These are phyloP conservation scores for Aspergillus avenaceus DNA, from an alignment of 495 filamentous ascomycete genomes.

Conservation along the genomic window DNA sequence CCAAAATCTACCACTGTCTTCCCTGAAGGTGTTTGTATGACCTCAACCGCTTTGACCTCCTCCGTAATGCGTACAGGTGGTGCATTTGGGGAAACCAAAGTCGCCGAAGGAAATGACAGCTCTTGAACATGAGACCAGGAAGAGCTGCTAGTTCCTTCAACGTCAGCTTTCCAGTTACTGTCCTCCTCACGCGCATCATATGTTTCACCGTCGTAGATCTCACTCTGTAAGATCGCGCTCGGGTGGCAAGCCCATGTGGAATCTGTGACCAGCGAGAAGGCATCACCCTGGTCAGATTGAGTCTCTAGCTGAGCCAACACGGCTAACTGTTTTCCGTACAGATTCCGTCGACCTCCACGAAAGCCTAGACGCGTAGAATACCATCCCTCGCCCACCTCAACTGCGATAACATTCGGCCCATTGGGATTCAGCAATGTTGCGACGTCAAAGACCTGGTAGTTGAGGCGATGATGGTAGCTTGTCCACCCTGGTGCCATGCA, in stretches of 20 bases:
- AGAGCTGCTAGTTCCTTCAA: slow-evolving; percentile 4
- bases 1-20: slow-evolving; percentile 52
- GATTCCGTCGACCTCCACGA: slow-evolving; percentile 17
- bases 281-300: slow-evolving; percentile 14
- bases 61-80: slow-evolving; percentile 39
- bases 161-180: slow-evolving; percentile 18
- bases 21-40: slow-evolving; percentile 41
- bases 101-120: slow-evolving; percentile 19
- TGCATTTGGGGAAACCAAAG: slow-evolving; percentile 35
- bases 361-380: slow-evolving; percentile 48
- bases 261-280: slow-evolving; percentile 33
- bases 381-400: slow-evolving; percentile 54
- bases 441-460: slow-evolving; percentile 52
- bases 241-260: slow-evolving; percentile 35
- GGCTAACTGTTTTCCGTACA: slow-evolving; percentile 45
- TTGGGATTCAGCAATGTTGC: slow-evolving; percentile 23
- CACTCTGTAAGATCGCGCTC: slow-evolving; percentile 39
- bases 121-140: slow-evolving; percentile 13
- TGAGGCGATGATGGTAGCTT: slow-evolving; percentile 45
- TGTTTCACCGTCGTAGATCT: slow-evolving; percentile 52
- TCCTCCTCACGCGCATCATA: slow-evolving; percentile 39
- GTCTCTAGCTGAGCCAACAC: slow-evolving; percentile 44
- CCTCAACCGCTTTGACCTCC: slow-evolving; percentile 30
- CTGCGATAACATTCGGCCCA: slow-evolving; percentile 42
- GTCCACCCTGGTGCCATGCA: slow-evolving; percentile 50